Percentiles rank a stretch among this genome's conserved stretches.
phyloP scores from a whole-genome alignment of 2,329 filamentous ascomycete species.

The Esteya vermicola region DNA sequence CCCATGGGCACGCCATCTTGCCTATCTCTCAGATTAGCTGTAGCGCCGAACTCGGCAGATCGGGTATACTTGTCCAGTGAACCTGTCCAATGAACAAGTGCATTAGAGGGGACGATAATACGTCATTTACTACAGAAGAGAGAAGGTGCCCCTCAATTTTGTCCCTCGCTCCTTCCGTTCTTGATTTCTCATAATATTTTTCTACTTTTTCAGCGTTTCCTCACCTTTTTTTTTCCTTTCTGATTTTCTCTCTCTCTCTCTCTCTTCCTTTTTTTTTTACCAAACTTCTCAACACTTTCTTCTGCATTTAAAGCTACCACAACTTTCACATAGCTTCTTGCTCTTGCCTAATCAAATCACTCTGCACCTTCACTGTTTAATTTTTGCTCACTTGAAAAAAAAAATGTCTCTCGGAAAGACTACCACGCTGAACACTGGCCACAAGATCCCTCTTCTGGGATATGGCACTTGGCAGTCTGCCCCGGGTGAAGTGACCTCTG shows the following conservation, averaged over 20 bases:
- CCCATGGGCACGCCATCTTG: too few relatives aligned
- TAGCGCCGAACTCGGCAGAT: too few relatives aligned
- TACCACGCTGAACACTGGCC: conserved; percentile 48
- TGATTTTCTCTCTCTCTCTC: not conserved
- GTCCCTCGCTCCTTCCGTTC: not conserved
- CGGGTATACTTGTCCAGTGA: too few relatives aligned
- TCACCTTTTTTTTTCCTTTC: not conserved
- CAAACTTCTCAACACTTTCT: not conserved
- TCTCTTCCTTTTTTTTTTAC: not conserved
- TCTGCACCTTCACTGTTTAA: too few relatives aligned
- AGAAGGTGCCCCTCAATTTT: not conserved
- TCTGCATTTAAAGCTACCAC: not conserved
- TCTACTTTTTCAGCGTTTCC: too few relatives aligned
- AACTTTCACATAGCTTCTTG: not conserved
- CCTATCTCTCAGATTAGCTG: too few relatives aligned
- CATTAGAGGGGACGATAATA: too few relatives aligned
- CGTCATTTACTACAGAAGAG: too few relatives aligned
- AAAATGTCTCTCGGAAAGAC: conserved; percentile 40
- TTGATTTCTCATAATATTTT: not conserved
- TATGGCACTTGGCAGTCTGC: conserved; percentile 27
- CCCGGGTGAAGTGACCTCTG: conserved; percentile 19
- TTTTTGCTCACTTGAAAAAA: too few relatives aligned
- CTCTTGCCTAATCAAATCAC: too few relatives aligned
- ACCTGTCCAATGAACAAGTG: too few relatives aligned
- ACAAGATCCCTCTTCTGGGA: conserved; percentile 29